A percentile compares a stretch with the other conserved stretches of the same genome.
Evolutionary conservation across 192 early-diverging fungal genomes (phyloP).

Genomic region (Helicostylum pulchrum): DNA sequence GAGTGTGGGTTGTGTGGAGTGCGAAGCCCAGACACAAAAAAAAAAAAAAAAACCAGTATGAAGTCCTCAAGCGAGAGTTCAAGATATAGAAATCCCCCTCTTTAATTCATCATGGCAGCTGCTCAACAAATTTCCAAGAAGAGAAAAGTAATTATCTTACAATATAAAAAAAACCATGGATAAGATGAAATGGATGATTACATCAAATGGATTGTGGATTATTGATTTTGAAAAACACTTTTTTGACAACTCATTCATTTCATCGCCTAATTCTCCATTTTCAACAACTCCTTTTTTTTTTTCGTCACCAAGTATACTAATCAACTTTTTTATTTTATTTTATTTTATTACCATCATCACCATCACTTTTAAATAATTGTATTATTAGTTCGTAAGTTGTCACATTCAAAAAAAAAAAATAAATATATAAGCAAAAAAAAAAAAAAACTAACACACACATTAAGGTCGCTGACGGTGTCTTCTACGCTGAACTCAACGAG

Average conservation of each 20-base stretch:
- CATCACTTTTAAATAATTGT: neutral
- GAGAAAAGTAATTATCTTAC: conserved; percentile 58
- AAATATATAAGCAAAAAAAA: neutral
- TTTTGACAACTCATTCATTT: conserved; percentile 1
- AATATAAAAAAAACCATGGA: neutral
- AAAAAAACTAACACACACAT: neutral
- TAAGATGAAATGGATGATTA: conserved; percentile 1
- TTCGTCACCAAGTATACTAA: conserved; percentile 3
- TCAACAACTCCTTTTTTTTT: too few species aligned
- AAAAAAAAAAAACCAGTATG: neutral
- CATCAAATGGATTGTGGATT: neutral
- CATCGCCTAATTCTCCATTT: too few species aligned
- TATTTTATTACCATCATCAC: neutral
- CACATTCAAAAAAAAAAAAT: neutral
- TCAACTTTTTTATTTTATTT: neutral
- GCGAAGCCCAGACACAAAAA: neutral
- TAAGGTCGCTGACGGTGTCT: conserved; percentile 99
- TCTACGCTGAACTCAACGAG: conserved; percentile 99
- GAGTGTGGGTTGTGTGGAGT: too few species aligned
- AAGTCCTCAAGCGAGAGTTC: too few species aligned
- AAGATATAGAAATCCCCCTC: conserved; percentile 10
- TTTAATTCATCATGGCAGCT: conserved; percentile 32
- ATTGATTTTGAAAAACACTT: conserved; percentile 1
- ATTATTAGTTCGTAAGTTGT: conserved; percentile 29
- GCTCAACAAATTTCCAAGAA: conserved; percentile 63